Conservation (phyloP, 192 early-diverging fungal genomes). For the Gonapodya sp. region DNA sequence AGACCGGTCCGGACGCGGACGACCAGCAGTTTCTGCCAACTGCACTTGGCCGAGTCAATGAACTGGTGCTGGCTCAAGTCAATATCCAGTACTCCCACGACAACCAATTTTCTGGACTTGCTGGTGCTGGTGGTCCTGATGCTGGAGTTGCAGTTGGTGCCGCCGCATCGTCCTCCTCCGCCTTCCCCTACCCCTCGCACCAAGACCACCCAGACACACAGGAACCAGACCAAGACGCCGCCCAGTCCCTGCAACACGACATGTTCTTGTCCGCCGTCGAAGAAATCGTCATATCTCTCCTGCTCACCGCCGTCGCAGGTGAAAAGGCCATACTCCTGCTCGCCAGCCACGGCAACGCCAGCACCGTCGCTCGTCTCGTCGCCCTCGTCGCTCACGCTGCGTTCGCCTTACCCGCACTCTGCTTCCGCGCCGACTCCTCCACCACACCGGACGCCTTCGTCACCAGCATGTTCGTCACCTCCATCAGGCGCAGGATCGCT, state of each 20-base stretch:
- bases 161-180: neutral
- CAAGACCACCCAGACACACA: neutral
- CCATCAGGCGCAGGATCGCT: neutral
- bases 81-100: no score
- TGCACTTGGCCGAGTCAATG: neutral
- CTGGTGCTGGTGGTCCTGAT: no score
- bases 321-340: neutral
- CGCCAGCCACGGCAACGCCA: neutral
- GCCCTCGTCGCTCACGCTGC: neutral
- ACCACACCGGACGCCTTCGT: neutral
- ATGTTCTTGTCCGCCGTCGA: neutral
- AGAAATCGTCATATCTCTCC: neutral
- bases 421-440: neutral
- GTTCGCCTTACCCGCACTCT: neutral
- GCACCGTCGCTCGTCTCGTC: neutral
- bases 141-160: neutral
- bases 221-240: no score
- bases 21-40: neutral
- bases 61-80: no score
- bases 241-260: neutral
- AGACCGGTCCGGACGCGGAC: neutral
- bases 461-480: neutral
- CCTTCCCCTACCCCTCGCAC: neutral
- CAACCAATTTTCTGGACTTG: no score
- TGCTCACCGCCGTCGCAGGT: neutral